Conservation (phyloP, 2,329 filamentous ascomycete species). For the Ceratocystis smalleyi region DNA sequence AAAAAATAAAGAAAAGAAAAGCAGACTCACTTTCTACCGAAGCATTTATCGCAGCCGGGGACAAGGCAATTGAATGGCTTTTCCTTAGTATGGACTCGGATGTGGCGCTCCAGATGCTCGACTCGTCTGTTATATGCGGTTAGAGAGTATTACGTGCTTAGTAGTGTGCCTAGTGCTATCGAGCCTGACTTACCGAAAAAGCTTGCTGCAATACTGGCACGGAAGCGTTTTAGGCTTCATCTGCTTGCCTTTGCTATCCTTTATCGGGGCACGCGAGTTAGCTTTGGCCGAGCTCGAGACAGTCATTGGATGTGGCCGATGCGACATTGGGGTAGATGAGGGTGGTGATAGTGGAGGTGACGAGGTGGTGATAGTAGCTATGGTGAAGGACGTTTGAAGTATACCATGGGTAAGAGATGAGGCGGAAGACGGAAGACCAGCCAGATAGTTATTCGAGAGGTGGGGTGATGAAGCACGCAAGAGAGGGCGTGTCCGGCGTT, state of each 20-base stretch:
- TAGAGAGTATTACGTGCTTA: constrained; percentile 14
- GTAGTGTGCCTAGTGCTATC: constrained; percentile 1
- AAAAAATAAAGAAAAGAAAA: background rate
- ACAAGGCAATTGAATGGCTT: constrained; percentile 46
- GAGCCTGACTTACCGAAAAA: constrained; percentile 38
- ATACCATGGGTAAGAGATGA: constrained; percentile 5
- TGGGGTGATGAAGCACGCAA: background rate
- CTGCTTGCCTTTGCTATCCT: constrained; percentile 34
- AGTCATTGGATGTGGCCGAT: background rate
- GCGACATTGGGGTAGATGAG: background rate
- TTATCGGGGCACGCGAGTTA: background rate
- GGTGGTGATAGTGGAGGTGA: background rate
- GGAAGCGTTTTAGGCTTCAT: constrained; percentile 47
- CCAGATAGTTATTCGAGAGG: background rate
- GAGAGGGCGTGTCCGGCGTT: background rate
- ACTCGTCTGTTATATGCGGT: constrained; percentile 35
- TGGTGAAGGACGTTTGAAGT: background rate
- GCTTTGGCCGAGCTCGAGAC: background rate
- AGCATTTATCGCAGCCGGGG: constrained; percentile 46
- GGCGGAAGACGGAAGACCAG: background rate
- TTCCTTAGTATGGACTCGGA: constrained; percentile 49
- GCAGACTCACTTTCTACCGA: constrained; percentile 41
- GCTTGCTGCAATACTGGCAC: constrained; percentile 48
- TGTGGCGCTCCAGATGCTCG: constrained; percentile 49
- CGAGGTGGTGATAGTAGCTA: background rate